Conservation (phyloP, 129 eudicot species). For the Ambrosia trifida region DNA sequence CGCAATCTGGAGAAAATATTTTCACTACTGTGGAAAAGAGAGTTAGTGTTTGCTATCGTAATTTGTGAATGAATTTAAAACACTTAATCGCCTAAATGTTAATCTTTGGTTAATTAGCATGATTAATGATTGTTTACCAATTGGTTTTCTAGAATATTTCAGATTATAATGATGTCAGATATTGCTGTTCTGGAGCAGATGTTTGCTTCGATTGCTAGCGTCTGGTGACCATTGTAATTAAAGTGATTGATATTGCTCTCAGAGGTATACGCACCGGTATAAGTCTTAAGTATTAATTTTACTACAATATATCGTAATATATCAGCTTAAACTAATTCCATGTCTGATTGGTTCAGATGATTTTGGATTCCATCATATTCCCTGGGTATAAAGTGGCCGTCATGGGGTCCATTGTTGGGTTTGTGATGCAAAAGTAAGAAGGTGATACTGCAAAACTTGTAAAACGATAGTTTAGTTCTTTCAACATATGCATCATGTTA, state of each 20-base stretch:
- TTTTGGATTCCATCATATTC: conserved; percentile 87
- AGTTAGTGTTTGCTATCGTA: conserved; percentile 89
- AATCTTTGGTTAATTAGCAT: background rate
- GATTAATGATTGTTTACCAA: conserved; percentile 5
- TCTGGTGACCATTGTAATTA: conserved; percentile 90
- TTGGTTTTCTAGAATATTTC: conserved; percentile 69
- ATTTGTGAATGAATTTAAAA: conserved; percentile 4
- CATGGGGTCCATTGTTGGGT: conserved; percentile 99
- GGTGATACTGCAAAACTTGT: conserved; percentile 47
- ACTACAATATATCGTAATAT: background rate
- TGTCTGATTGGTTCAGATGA: conserved; percentile 54
- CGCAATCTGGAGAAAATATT: conserved; percentile 74
- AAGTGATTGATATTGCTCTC: conserved; percentile 82
- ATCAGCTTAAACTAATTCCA: background rate
- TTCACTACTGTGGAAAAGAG: conserved; percentile 90
- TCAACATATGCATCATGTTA: background rate
- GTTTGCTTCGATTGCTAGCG: conserved; percentile 98
- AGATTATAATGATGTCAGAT: conserved; percentile 94
- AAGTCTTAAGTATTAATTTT: background rate
- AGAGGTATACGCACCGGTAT: conserved; percentile 52
- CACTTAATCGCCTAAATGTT: background rate
- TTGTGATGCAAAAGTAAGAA: conserved; percentile 93
- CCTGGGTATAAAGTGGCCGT: conserved; percentile 97
- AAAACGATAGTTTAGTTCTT: background rate
- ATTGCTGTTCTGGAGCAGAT: conserved; percentile 94